Evolutionary conservation across 2,329 filamentous ascomycete genomes (phyloP).

Genomic region (Xylariaceae sp.): DNA sequence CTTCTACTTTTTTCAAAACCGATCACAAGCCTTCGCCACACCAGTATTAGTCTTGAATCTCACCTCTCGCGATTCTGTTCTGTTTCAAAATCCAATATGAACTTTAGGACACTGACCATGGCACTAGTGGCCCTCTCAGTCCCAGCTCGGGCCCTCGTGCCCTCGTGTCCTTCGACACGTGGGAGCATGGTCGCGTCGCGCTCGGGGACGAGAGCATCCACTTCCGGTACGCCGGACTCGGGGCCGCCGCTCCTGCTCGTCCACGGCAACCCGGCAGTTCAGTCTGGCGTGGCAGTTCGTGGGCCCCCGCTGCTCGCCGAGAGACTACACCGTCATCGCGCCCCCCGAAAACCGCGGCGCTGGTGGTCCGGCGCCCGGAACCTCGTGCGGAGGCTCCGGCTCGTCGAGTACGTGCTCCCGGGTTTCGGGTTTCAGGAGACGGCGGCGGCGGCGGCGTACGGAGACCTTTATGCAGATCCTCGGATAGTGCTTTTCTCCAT

Average conservation of each 20-base stretch:
- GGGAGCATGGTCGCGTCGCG: constrained; percentile 32
- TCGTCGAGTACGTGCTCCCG: constrained; percentile 37
- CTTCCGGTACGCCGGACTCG: constrained; percentile 35
- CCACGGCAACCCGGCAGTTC: constrained; percentile 36
- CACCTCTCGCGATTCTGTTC: background rate
- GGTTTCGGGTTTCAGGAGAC: constrained; percentile 36
- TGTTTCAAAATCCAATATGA: background rate
- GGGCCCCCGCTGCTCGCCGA: constrained; percentile 35
- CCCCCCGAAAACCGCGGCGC: constrained; percentile 35
- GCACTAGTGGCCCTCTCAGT: background rate
- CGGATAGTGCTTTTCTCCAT: constrained; percentile 42
- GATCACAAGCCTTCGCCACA: no score
- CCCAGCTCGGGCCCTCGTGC: constrained; percentile 1
- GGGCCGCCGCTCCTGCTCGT: constrained; percentile 36
- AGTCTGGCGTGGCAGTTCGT: constrained; percentile 36
- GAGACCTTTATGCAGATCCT: constrained; percentile 37
- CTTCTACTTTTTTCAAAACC: no score
- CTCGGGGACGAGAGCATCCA: constrained; percentile 37
- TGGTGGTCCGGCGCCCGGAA: constrained; percentile 33
- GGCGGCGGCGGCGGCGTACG: constrained; percentile 26
- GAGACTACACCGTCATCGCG: constrained; percentile 40
- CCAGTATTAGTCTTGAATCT: no score
- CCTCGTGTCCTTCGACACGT: constrained; percentile 27
- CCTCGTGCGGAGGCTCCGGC: constrained; percentile 29
- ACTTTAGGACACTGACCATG: background rate